Conservation (phyloP, 225 moss, liverwort and hornwort genomes). For the Bryum argenteum region DNA sequence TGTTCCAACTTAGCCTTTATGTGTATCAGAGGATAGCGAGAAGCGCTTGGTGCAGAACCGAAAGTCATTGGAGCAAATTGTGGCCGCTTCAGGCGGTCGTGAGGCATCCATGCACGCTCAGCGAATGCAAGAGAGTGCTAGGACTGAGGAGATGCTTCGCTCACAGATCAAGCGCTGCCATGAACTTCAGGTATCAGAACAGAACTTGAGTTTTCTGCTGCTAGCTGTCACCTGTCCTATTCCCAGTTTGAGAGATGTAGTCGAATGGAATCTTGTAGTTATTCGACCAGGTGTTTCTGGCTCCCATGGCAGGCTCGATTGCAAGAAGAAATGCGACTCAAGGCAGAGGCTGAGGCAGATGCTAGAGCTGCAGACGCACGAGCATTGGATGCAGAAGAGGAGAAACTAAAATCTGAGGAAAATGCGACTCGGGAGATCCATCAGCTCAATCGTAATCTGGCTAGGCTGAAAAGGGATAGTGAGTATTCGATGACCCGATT, state of each 20-base stretch:
- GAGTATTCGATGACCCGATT: conserved; percentile 51
- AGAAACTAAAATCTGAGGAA: conserved; percentile 52
- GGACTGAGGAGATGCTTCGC: conserved; percentile 65
- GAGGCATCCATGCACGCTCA: conserved; percentile 78
- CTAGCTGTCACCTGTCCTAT: not conserved
- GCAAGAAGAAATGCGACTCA: conserved; percentile 77
- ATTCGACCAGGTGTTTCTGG: not conserved
- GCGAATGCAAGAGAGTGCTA: conserved; percentile 74
- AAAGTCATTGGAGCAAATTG: conserved; percentile 72
- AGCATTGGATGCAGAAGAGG: conserved; percentile 64
- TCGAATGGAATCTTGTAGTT: not conserved
- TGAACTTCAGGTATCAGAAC: conserved; percentile 73
- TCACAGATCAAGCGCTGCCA: conserved; percentile 73
- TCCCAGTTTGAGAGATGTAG: conserved; percentile 10
- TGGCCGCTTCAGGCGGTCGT: conserved; percentile 79
- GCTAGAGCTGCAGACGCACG: conserved; percentile 66
- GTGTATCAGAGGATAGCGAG: conserved; percentile 64
- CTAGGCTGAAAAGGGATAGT: conserved; percentile 64
- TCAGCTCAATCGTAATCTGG: conserved; percentile 64
- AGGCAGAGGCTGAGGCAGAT: conserved; percentile 65
- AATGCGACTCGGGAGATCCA: conserved; percentile 47
- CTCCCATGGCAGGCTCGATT: conserved; percentile 53
- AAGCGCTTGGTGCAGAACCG: conserved; percentile 55
- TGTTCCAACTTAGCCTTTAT: conserved; percentile 27
- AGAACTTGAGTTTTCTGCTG: not conserved